Evolutionary conservation across 108 stramenopile genomes (phyloP), one percentile per base, ranked within the genome.

Genomic region (Pseudonitzschia delicatissima): DNA sequence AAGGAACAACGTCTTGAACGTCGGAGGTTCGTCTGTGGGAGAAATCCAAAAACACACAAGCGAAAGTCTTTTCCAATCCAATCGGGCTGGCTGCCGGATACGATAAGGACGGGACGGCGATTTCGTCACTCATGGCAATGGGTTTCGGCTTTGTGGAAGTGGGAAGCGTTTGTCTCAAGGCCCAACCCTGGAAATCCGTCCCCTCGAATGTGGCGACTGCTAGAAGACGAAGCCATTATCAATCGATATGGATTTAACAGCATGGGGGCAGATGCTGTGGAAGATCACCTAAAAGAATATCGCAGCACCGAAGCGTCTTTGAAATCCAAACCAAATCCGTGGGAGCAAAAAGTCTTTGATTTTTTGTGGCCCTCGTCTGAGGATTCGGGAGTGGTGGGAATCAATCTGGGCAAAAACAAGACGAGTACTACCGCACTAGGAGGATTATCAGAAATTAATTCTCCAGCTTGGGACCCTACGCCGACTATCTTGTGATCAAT

Each of bases 361-460:
- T 51, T 51, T 20, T 25, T 51, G 23, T 51, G 50, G 50, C 50
- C 50, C 18, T 12, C n/a, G 9, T 11, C 9, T 11, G n/a, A 51
- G n/a, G 11, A 17, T 17, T n/a, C 17, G 25, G 82, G 87, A 18
- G 21, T 93, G 20, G 31, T 93, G 42, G 92, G 98, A 11, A 80
- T 97, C 39, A 98, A 98, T 66, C 64, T 98, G 51, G 96, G 97
- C 12, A 97, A 97, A 79, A 98, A 98, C 81, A 97, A 97, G 70
- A 82, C 73, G 0, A 78, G 83, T 26, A 77, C 80, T 47, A 77
- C 80, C 15, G 71, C 62, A 35, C 66, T 82, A 44, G 77, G n/a
- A 78, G 60, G 98, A 98, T 79, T 97, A 96, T 77, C 74, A 62
- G 59, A 58, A 51, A 17, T 89, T 92, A 9, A 95, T 97, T 67